Conservation (phyloP, 2,329 filamentous ascomycete genomes). For the Aureobasidium pullulans region DNA sequence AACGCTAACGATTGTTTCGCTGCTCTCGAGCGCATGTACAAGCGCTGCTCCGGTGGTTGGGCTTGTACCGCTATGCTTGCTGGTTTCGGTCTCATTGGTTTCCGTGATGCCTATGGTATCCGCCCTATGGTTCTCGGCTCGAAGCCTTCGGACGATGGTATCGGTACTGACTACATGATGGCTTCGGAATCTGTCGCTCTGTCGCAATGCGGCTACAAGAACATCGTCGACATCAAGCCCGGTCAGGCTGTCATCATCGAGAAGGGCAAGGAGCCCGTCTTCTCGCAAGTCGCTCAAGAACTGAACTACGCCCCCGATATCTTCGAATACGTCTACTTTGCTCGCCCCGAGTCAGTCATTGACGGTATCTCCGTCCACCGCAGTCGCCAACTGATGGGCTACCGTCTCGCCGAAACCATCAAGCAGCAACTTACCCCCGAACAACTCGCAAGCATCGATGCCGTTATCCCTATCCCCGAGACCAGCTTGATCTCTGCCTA, state of each 20-base stretch:
- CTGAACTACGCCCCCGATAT: conserved; percentile 74
- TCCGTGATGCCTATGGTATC: conserved; percentile 74
- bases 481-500: conserved; percentile 77
- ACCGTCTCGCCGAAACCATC: conserved; percentile 69
- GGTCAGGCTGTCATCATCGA: conserved; percentile 80
- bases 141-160: conserved; percentile 58
- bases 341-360: conserved; percentile 71
- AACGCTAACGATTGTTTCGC: conserved; percentile 72
- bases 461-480: conserved; percentile 76
- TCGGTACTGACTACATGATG: conserved; percentile 75
- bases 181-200: conserved; percentile 83
- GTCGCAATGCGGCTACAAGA: conserved; percentile 68
- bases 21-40: conserved; percentile 64
- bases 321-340: conserved; percentile 85
- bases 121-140: conserved; percentile 75
- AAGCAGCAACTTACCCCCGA: conserved; percentile 59
- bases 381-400: conserved; percentile 80
- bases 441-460: conserved; percentile 68
- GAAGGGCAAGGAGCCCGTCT: conserved; percentile 67
- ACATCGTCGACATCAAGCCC: conserved; percentile 70
- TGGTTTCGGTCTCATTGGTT: conserved; percentile 73
- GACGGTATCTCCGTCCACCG: conserved; percentile 83
- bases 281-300: conserved; percentile 63
- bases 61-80: conserved; percentile 78
- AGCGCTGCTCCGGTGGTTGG: conserved; percentile 65